Base-by-base conservation (phyloP, 345 rosid genomes). In the Sonneratia alba region DNA sequence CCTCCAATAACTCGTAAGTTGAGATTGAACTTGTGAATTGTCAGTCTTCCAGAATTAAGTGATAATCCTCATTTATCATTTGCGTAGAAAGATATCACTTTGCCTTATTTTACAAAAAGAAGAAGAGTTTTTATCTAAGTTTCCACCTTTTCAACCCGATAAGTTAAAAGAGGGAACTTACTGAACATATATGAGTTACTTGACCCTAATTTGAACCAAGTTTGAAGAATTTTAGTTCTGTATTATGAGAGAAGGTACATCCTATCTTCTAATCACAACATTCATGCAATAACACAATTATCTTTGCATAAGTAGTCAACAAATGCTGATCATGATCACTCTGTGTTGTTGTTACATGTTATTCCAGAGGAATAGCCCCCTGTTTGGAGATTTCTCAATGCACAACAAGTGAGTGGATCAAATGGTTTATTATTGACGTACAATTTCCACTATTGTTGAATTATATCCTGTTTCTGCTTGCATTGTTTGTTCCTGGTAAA, bases 1-100 rank as follows among this genome's bases (percentile, higher is more conserved):
- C 80, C 79, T 73, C 73, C 57, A 79, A 77, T 22, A 71, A 32
- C 40, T 55, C 64, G 87, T 81, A 74, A 27, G 66, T 36, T 32
- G 40, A 27, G 21, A 47, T 68, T 68, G 34, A 22, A 36, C 55
- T 67, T n/a, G 32, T 9, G 24, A 42, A n/a, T 22, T 42, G 38
- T 14, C 7, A 12, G 6, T 40, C 55, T 68, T 68, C 36, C 7
- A n/a, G 53, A 67, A 66, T 67, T 37, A 43, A 37, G 15, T 42
- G 32, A 19, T 40, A 2, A 45, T 67, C 48, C 18, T 43, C 36
- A 66, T 66, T 36, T 38, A 15, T 43, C 19, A 11, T 40, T 67
- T 57, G 0, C n/a, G 3, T 18, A 3, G 59, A 18, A 19, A 53
- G 3, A 53, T 53, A 19, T 19, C 57, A 42, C 45, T 21, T 27